phyloP scores from a whole-genome alignment of 192 early-diverging fungal genomes.

The Allomyces javanicus region DNA sequence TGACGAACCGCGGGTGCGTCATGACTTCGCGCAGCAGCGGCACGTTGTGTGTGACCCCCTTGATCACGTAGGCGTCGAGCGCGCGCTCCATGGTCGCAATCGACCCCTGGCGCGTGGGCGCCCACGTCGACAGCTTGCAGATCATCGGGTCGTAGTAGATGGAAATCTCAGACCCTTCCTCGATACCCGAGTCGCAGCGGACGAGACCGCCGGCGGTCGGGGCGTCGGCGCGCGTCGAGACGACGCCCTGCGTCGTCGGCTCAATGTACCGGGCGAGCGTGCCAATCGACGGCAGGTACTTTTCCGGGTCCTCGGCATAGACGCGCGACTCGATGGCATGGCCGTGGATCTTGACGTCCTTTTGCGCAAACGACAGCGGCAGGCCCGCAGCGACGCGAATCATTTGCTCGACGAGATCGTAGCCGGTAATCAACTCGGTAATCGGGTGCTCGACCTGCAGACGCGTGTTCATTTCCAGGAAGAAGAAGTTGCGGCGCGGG shows the following conservation, averaged over 20 bases:
- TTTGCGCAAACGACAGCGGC: constrained; percentile 46
- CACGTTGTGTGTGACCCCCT: constrained; percentile 90
- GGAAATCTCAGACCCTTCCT: constrained; percentile 75
- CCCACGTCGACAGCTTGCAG: constrained; percentile 82
- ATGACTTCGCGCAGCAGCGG: constrained; percentile 76
- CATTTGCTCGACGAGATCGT: constrained; percentile 92
- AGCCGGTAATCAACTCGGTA: constrained; percentile 57
- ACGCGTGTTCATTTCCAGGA: constrained; percentile 66
- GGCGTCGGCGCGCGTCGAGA: background rate
- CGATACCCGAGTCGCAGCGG: constrained; percentile 83
- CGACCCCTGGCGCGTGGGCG: constrained; percentile 47
- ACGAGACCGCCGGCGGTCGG: constrained; percentile 23
- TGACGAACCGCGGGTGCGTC: constrained; percentile 42
- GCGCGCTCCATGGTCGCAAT: constrained; percentile 62
- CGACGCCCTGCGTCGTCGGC: constrained; percentile 17
- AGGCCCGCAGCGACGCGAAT: constrained; percentile 77
- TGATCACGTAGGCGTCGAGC: constrained; percentile 77
- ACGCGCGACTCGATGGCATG: constrained; percentile 92
- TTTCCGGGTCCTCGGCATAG: constrained; percentile 88
- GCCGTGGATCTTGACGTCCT: constrained; percentile 56
- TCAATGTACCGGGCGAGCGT: constrained; percentile 69
- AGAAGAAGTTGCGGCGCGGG: constrained; percentile 50
- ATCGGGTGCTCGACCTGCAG: constrained; percentile 66
- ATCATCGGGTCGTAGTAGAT: constrained; percentile 95
- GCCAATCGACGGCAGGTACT: constrained; percentile 83